phyloP scores from a whole-genome alignment of 176 grass and related monocot species.

The Aegilops longissima region DNA sequence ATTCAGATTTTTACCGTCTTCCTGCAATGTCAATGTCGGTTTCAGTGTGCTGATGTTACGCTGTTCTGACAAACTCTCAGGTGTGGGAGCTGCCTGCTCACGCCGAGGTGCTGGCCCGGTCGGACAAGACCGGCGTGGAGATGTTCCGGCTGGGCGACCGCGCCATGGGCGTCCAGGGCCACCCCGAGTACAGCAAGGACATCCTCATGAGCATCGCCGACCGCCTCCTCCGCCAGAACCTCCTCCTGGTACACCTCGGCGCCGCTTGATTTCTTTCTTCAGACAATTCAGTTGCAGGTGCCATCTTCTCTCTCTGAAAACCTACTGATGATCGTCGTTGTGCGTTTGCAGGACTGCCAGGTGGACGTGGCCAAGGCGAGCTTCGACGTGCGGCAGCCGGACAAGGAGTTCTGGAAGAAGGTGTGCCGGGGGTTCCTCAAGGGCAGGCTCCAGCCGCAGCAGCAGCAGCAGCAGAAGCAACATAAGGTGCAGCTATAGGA shows the following conservation, averaged over 20 bases:
- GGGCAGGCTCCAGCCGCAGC: constrained; percentile 48
- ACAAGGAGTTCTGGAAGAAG: constrained; percentile 77
- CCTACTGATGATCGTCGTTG: too few species aligned
- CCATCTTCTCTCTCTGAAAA: too few species aligned
- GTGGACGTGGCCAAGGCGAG: constrained; percentile 67
- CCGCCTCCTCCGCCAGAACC: constrained; percentile 60
- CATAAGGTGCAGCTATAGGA: constrained; percentile 18
- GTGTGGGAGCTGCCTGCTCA: constrained; percentile 67
- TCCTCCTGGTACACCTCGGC: constrained; percentile 47
- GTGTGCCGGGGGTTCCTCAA: constrained; percentile 83
- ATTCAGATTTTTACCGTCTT: too few species aligned
- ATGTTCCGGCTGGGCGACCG: constrained; percentile 73
- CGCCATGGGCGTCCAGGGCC: constrained; percentile 88
- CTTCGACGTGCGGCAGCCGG: constrained; percentile 52
- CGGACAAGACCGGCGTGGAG: constrained; percentile 77
- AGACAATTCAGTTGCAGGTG: too few species aligned
- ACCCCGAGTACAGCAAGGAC: constrained; percentile 90
- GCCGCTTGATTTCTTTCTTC: too few species aligned
- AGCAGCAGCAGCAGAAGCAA: neutral
- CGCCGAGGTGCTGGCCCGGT: constrained; percentile 64
- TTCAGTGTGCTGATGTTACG: neutral
- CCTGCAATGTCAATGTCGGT: neutral
- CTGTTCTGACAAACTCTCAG: neutral
- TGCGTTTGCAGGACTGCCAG: constrained; percentile 35
- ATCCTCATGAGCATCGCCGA: constrained; percentile 79